Evolutionary conservation across 345 rosid genomes (phyloP), one percentile per base, ranked within the genome.

Genomic region (Salix koriyanagi): DNA sequence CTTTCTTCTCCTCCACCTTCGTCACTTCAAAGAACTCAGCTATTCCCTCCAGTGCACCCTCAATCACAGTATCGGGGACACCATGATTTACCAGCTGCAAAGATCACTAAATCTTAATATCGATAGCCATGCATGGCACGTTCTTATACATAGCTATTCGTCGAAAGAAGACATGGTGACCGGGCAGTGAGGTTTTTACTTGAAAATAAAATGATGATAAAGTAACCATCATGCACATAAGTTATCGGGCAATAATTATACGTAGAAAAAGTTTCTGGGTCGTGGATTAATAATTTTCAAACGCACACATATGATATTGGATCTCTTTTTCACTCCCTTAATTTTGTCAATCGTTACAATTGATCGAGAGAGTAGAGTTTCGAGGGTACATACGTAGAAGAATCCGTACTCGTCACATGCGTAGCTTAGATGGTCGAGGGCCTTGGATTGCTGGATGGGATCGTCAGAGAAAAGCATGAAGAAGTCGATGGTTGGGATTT

Each of bases 21-120:
- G 83, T 71, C 41, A 50, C 52, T 4, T 74, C 72, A 52, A 77
- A 83, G 72, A 74, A 83, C 19, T 70, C 81, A 2, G 79, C 61
- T 34, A 71, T 71, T 4, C 56, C 81, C 48, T 84, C 73, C 41
- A 84, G 16, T 16, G 75, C 77, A 48, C 77, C 73, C 65, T 73
- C 79, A 2, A 81, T 77, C 67, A 78, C 71, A 7, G 60, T 36
- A 23, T 72, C 82, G 4, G 84, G 66, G n/a, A 80, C 77, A 1
- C 80, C 79, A 78, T 78, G 81, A 21, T 84, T 84, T 14, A 81
- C 69, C 75, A 84, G 69, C 84, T 84, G 80, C 75, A 65, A 23
- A 41, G 23, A 66, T 34, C 19, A 15, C 46, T 23, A 32, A 64
- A 18, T 5, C 25, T 46, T 39, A 73, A 36, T 30, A 30, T 21